phyloP scores from a whole-genome alignment of 805 yeast species.

The Saturnispora kantuleensis region DNA sequence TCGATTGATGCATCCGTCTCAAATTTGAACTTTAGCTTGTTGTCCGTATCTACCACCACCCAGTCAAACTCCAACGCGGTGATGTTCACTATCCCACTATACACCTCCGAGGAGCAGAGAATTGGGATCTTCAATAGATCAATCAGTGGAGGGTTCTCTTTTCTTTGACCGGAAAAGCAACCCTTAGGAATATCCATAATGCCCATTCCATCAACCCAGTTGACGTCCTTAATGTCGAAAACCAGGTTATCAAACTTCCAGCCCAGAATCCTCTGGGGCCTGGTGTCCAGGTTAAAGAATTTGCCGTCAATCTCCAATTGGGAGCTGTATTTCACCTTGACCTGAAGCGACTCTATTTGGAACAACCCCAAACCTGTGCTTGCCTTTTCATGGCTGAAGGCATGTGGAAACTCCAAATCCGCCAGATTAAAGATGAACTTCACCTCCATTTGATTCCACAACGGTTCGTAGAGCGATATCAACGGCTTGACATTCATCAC shows the following conservation, averaged over 20 bases:
- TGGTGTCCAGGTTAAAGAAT: not conserved
- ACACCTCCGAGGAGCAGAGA: not conserved
- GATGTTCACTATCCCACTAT: not conserved
- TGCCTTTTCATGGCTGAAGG: not conserved
- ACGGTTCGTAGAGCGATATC: not conserved
- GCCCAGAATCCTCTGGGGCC: not conserved
- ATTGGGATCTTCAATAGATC: not conserved
- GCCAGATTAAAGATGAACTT: not conserved
- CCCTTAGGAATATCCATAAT: not conserved
- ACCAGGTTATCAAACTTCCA: not conserved
- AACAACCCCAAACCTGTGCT: conserved; percentile 3
- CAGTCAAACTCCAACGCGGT: conserved; percentile 2
- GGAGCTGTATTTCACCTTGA: not conserved
- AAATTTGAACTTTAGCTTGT: not conserved
- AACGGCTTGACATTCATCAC: not conserved
- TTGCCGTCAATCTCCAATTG: not conserved
- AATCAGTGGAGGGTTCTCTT: not conserved
- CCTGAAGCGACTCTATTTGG: conserved; percentile 1
- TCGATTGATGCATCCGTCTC: conserved; percentile 1
- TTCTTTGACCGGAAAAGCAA: not conserved
- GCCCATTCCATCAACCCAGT: not conserved
- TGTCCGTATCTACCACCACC: not conserved
- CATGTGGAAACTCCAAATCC: not conserved
- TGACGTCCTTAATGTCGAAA: not conserved
- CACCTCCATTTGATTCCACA: not conserved